Evolutionary conservation across 2,329 filamentous ascomycete species (phyloP), one percentile per base, ranked within the genome.

Genomic region (Neurospora crassa): DNA sequence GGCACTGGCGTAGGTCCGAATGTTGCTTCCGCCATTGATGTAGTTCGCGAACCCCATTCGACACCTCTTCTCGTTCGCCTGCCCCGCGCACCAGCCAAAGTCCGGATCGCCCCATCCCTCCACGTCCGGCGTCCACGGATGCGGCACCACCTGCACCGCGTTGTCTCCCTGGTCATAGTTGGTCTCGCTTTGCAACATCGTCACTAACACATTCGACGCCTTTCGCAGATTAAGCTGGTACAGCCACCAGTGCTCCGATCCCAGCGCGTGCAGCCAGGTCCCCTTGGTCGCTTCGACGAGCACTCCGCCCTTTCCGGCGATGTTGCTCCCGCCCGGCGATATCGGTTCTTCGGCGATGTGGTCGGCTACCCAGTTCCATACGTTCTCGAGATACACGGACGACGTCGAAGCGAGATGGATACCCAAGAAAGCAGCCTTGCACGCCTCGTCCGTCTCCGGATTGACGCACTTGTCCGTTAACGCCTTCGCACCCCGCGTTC

Each of bases 221-320:
- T 80, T 79, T 68, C 82, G 80, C 69, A 88, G 78, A 73, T 87
- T 85, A 74, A 88, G 84, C 78, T 89, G 86, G 79, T 89, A 89
- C 68, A 89, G 78, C 77, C 84, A 84, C 79, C 84, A 84, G 77
- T 89, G 87, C 79, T 89, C 87, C 67, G 82, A 84, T 2, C 84
- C 83, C 0, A 84, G 82, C 5, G 83, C 85, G 73, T 84, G 82
- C 11, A 87, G 79, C 86, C 85, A 87, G 20, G 84, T 84, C 6
- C 83, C 83, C 47, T 79, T 77, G 16, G 80, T 82, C 1, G 82
- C 79, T 74, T 86, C 82, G 20, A 85, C 79, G 0, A 85, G 79
- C 18, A 79, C 78, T 40, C 84, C 83, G 24, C 87, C 84, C 67
- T 85, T 87, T 42, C 79, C 82, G 4, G 83, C 84, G 71, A 85